Base-by-base conservation (phyloP, 1,284 basidiomycete genomes). In the Malassezia restricta region DNA sequence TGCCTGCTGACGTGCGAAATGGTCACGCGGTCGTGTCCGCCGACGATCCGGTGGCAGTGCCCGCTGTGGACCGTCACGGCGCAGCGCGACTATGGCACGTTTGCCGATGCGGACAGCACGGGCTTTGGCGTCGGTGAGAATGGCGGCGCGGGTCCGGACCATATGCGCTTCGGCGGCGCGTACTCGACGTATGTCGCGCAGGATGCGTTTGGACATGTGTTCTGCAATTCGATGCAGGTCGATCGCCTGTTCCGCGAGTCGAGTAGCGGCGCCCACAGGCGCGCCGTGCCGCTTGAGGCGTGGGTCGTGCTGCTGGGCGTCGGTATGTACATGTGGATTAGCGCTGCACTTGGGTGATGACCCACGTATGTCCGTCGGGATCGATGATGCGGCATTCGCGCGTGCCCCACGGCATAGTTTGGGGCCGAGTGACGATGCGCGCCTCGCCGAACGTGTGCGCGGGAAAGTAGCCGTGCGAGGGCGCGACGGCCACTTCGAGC, bases 1-100 rank as follows among this genome's bases (percentile, higher is more conserved):
- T 73, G 70, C 59, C 56, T 71, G 29, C 63, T 65, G 20, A 66
- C 61, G 11, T 73, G 70, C 59, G 62, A 68, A 41, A 65, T 62
- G 51, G 70, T 73, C 12, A 54, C 51, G 31, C 56, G 66, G 0
- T 62, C 58, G 3, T 73, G 70, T 51, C 70, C 68, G 37, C 65
- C 69, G 11, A 27, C 70, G 37, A 54, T 69, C 27, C 43, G 61
- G 15, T 73, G 70, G 70, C 35, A 49, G 5, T 73, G 70, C 43
- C 70, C 70, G 2, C 32, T 51, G 1, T 73, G 70, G 70, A 68
- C 65, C 40, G 56, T 73, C 14, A 65, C 68, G 0, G 66, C 68
- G 5, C 63, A 71, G 54, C 51, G 59, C 6, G 65, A 69, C 38
- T 73, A 73, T 46, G 70, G 70, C 20, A 68, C 68, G 6, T 73